Base-by-base conservation (phyloP, 768 basidiomycete genomes). In the Leccinum incarnatum region DNA sequence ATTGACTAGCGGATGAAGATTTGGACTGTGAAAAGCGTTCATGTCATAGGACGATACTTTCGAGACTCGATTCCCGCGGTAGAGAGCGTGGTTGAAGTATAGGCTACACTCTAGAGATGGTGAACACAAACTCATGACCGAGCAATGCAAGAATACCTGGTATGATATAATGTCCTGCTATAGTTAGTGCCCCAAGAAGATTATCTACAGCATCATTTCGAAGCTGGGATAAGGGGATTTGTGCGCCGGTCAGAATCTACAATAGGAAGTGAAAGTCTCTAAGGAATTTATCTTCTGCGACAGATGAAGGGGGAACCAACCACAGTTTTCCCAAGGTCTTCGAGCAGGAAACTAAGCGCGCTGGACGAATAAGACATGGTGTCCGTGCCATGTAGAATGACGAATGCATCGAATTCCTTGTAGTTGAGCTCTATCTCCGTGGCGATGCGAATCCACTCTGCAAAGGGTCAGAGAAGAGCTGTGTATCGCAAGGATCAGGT, bases 191-290 rank as follows among this genome's bases (percentile, higher is more conserved):
- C 8, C 93, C 94, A 70, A 97, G 85, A 10, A 97, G 76, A 70
- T 97, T 98, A 64, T 96, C 95, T 5, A 94, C 86, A 8, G 94
- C 93, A 70, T 98, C 95, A 65, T 95, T 97, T n/a, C 93, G 83
- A 49, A 95, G 77, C 68, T 94, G 89, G 2, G 91, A 93, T 34
- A 95, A 77, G 14, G 95, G 93, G 36, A 98, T 96, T 75, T 97
- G 95, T 0, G 95, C 93, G 12, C 95, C 95, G 1, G 93, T 96
- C 30, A 95, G 65, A 58, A 96, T 93, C 92, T 93, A 53, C 11
- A 54, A 55, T 37, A 37, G n/a, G 29, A 9, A 48, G 45, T 23
- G 53, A 36, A 25, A 17, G 12, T 12, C 15, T n/a, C 49, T 8
- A n/a, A 47, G 45, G 2, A 11, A 51, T 9, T 36, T 36, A 15